These are phyloP conservation scores for Kazachstania sp. DNA, from an alignment of 1,139 yeast genomes.

Conservation along the genomic window DNA sequence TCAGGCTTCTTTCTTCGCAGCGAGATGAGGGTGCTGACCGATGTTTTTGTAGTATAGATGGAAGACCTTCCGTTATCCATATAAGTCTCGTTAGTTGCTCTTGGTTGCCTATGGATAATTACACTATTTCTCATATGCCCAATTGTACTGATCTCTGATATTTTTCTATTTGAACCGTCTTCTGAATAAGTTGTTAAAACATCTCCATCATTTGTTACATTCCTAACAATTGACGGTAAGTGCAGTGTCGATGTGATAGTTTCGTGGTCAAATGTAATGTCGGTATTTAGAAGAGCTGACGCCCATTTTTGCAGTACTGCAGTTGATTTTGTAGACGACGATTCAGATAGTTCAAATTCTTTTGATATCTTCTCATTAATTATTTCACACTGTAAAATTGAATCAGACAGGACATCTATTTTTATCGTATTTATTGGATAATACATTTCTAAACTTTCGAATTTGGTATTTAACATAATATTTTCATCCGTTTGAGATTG, in stretches of 20 bases:
- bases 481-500: conserved; percentile 5
- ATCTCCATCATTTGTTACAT: conserved; percentile 3
- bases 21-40: conserved; percentile 25
- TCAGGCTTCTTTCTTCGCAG: conserved; percentile 24
- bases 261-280: conserved; percentile 16
- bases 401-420: conserved; percentile 20
- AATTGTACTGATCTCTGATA: conserved; percentile 13
- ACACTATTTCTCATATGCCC: conserved; percentile 14
- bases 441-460: conserved; percentile 10
- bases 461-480: conserved; percentile 6
- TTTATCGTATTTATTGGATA: conserved; percentile 9
- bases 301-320: conserved; percentile 29
- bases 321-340: conserved; percentile 12
- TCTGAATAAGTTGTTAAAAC: conserved; percentile 13
- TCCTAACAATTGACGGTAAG: conserved; percentile 17
- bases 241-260: conserved; percentile 25
- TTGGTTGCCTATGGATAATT: conserved; percentile 19
- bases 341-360: conserved; percentile 18
- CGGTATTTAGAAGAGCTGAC: conserved; percentile 22
- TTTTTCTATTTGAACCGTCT: conserved; percentile 13
- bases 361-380: conserved; percentile 6
- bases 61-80: neutral
- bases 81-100: neutral
- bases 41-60: conserved; percentile 11
- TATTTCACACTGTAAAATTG: conserved; percentile 7